Conservation (phyloP, 2,329 filamentous ascomycete species). For the Ophiostoma sp. region DNA sequence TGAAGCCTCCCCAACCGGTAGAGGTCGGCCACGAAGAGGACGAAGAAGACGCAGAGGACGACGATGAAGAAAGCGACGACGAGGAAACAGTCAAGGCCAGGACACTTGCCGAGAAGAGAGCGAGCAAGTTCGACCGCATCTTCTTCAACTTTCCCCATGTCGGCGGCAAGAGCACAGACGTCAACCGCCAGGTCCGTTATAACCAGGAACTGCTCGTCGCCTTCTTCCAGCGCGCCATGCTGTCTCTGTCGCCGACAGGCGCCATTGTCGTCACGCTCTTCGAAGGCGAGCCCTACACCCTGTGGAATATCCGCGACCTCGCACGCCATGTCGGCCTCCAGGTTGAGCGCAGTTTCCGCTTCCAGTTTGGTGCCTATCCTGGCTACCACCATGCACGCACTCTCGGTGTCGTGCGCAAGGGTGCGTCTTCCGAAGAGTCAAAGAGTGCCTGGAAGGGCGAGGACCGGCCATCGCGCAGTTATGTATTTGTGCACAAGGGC, state of each 20-base stretch:
- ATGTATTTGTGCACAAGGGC: slow-evolving; percentile 57
- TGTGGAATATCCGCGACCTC: slow-evolving; percentile 91
- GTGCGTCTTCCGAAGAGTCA: slow-evolving; percentile 28
- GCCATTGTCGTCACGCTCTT: slow-evolving; percentile 80
- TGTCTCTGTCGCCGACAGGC: slow-evolving; percentile 51
- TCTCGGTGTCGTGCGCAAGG: slow-evolving; percentile 53
- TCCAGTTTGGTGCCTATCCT: slow-evolving; percentile 62
- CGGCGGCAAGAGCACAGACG: slow-evolving; percentile 84
- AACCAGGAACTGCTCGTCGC: slow-evolving; percentile 75
- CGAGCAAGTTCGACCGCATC: slow-evolving; percentile 62
- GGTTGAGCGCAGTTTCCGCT: slow-evolving; percentile 65
- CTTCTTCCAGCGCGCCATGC: slow-evolving; percentile 56
- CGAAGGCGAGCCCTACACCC: slow-evolving; percentile 86
- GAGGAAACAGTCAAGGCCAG: background rate
- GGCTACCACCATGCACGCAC: slow-evolving; percentile 71
- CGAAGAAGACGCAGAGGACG: slow-evolving; percentile 18
- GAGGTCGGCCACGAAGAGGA: background rate
- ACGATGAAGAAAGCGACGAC: slow-evolving; percentile 27
- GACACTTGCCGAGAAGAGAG: background rate
- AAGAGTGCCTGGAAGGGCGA: slow-evolving; percentile 47
- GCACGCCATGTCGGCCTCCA: slow-evolving; percentile 69
- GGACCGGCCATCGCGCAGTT: slow-evolving; percentile 52
- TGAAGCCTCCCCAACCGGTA: background rate
- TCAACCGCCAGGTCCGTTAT: slow-evolving; percentile 87
- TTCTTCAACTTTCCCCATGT: slow-evolving; percentile 98